Conservation (phyloP, 2,329 filamentous ascomycete species). For the Aspergillus pseudotamarii region DNA sequence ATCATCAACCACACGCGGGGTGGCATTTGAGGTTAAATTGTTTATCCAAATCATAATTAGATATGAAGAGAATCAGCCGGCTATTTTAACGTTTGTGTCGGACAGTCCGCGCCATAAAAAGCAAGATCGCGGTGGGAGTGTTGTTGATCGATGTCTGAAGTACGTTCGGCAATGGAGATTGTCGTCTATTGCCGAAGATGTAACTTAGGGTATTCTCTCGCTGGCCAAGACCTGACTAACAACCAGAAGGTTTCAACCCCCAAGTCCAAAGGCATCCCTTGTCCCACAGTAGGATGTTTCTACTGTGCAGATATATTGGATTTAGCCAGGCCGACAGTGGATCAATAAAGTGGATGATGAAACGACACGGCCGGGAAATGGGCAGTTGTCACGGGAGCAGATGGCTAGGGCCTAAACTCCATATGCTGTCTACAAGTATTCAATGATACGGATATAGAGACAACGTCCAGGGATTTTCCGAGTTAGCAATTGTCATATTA, state of each 20-base stretch:
- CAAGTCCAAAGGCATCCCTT: too few relatives aligned
- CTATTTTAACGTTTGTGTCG: not conserved
- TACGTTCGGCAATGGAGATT: not conserved
- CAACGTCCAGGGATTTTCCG: too few relatives aligned
- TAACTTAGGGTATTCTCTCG: not conserved
- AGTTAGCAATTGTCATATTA: too few relatives aligned
- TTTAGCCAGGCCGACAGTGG: too few relatives aligned
- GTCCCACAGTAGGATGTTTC: too few relatives aligned
- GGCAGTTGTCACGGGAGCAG: too few relatives aligned
- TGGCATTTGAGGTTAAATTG: not conserved
- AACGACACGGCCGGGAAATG: too few relatives aligned
- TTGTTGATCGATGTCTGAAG: not conserved
- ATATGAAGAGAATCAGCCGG: not conserved
- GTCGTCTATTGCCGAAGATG: not conserved
- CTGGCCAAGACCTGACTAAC: not conserved
- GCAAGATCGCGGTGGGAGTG: not conserved
- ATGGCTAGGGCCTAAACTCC: too few relatives aligned
- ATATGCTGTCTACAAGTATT: too few relatives aligned
- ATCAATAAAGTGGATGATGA: too few relatives aligned
- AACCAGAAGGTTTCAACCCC: not conserved
- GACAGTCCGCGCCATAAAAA: not conserved
- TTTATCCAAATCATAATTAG: not conserved
- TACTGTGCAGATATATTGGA: too few relatives aligned
- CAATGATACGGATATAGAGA: too few relatives aligned
- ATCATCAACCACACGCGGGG: not conserved